Base-by-base conservation (phyloP, 2,329 filamentous ascomycete species). In the Eutypella sp. region DNA sequence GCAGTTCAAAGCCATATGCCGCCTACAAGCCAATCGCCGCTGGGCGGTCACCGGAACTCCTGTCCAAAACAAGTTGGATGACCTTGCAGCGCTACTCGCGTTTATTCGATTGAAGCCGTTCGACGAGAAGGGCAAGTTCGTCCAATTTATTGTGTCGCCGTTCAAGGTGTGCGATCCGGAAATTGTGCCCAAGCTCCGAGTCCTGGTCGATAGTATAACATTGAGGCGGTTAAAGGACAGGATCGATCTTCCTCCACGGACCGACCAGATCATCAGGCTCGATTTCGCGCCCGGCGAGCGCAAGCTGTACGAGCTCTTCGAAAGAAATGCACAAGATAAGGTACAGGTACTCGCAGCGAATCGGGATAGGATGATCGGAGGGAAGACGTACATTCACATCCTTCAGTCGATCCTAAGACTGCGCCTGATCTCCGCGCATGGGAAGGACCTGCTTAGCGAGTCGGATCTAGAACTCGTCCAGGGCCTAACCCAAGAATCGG, bases 41-140 rank as follows among this genome's bases (percentile, higher is more conserved):
- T 99, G 93, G 93, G 92, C 91, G 3, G 89, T 97, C n/a, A 97
- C 93, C 0, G 93, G 92, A 45, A 97, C 93, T 0, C 93, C 91
- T 0, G 88, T 97, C 8, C 92, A 97, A 66, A 99, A 99, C 61
- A 84, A 88, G 4, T 75, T 97, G 2, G 90, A 95, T 53, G 93
- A 99, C 63, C 75, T 97, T 19, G 87, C 89, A 13, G 87, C 92
- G 1, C 73, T 97, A 3, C 82, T 96, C 47, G 87, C 85, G 25
- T 97, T 97, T 60, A 72, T 97, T 36, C 82, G 87, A 13, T 73
- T 97, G 13, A 82, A 83, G 57, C 92, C 92, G 0, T 97, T 97
- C 59, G 83, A 95, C 49, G 85, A 92, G 41, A 79, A 81, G 44
- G 72, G 73, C 44, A 82, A 82, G 42, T 99, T 96, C 62, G 78